Conservation (phyloP, 345 rosid species). For the Arabidopsis suecica region DNA sequence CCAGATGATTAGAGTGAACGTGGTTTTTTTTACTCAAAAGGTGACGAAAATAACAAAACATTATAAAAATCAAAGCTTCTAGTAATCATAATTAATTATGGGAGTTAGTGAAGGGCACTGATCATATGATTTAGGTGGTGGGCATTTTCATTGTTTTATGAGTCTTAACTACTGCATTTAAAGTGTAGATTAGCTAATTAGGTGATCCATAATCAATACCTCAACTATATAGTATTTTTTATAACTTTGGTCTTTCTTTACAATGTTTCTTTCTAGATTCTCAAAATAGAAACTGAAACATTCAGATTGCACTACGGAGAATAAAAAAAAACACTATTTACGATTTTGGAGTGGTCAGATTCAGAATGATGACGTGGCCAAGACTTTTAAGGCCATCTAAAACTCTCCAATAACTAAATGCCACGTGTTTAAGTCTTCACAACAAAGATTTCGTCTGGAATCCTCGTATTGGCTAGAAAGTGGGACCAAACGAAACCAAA, state of each 20-base stretch:
- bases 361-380: slow-evolving; percentile 19
- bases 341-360: neutral
- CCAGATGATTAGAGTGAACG: slow-evolving; percentile 5
- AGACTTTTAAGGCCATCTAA: slow-evolving; percentile 23
- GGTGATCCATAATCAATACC: slow-evolving; percentile 31
- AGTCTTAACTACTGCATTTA: neutral
- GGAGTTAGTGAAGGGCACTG: slow-evolving; percentile 33
- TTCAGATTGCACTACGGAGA: neutral
- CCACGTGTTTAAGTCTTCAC: slow-evolving; percentile 9
- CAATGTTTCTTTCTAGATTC: neutral
- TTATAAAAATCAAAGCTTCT: slow-evolving; percentile 3
- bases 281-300: neutral
- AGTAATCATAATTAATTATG: slow-evolving; percentile 33
- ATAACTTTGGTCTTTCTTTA: neutral
- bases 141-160: neutral
- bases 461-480: slow-evolving; percentile 14
- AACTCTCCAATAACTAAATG: neutral
- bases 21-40: neutral
- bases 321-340: neutral
- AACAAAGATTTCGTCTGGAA: slow-evolving; percentile 2
- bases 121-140: slow-evolving; percentile 28
- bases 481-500: slow-evolving; percentile 17
- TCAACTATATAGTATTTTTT: slow-evolving; percentile 8
- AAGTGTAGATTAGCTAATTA: slow-evolving; percentile 21
- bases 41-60: neutral